Evolutionary conservation across 371 early-diverging fungal species (phyloP).

Genomic region (Mucor plumbeus): DNA sequence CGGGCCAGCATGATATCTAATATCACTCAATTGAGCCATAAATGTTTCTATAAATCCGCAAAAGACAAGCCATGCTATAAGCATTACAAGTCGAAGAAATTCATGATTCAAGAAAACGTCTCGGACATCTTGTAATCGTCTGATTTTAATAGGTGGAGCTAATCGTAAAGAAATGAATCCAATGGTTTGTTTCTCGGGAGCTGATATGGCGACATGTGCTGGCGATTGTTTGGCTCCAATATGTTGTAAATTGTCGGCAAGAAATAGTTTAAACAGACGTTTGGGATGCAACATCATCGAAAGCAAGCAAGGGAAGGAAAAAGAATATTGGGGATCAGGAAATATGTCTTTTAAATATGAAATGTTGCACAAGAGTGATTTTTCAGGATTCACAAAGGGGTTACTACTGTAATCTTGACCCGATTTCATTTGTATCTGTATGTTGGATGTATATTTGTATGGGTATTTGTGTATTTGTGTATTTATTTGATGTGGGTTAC

Average conservation of each 20-base stretch:
- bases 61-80: conserved; percentile 32
- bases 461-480: not conserved
- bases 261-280: not conserved
- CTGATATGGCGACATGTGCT: conserved; percentile 17
- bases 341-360: conserved; percentile 14
- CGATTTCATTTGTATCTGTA: not conserved
- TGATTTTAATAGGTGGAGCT: conserved; percentile 35
- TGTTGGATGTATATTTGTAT: not conserved
- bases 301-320: conserved; percentile 7
- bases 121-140: conserved; percentile 24
- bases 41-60: conserved; percentile 45
- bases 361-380: conserved; percentile 17
- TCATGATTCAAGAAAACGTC: conserved; percentile 40
- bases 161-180: conserved; percentile 33
- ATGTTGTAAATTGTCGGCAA: not conserved
- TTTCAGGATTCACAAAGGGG: conserved; percentile 17
- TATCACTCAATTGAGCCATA: conserved; percentile 45
- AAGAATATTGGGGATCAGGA: conserved; percentile 15
- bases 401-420: conserved; percentile 9
- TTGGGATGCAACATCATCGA: conserved; percentile 1
- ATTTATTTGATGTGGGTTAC: not conserved
- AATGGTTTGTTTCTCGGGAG: conserved; percentile 34
- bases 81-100: conserved; percentile 32
- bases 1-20: conserved; percentile 30
- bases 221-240: conserved; percentile 29